Conservation (phyloP, 306 rosid species). For the Senna tora region DNA sequence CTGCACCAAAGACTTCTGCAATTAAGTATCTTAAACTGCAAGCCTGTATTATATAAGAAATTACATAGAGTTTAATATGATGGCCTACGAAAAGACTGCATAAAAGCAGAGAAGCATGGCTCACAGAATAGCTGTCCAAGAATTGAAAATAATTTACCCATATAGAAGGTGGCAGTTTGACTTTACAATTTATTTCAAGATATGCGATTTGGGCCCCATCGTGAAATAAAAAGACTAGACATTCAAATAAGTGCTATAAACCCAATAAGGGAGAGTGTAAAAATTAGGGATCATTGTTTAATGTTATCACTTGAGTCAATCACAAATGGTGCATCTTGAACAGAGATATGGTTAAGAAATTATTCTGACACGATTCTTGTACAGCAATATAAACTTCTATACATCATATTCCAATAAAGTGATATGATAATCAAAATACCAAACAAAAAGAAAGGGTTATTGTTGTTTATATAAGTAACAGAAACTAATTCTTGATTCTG, state of each 20-base stretch:
- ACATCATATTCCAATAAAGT: neutral
- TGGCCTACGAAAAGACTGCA: neutral
- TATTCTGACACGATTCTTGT: conserved; percentile 2
- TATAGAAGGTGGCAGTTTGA: neutral
- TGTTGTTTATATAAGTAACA: neutral
- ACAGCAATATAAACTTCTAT: neutral
- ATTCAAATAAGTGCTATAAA: conserved; percentile 11
- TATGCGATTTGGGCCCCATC: neutral
- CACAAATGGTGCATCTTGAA: neutral
- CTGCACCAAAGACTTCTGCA: conserved; percentile 47
- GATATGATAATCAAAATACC: neutral
- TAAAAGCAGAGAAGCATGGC: neutral
- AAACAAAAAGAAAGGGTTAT: neutral
- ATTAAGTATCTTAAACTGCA: conserved; percentile 29
- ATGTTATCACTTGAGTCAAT: conserved; percentile 2
- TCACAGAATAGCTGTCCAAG: conserved; percentile 19
- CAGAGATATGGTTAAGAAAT: neutral
- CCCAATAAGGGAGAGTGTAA: conserved; percentile 12
- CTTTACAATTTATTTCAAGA: neutral
- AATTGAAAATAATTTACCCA: neutral
- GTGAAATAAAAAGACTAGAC: neutral
- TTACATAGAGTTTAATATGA: conserved; percentile 3
- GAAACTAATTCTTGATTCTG: neutral
- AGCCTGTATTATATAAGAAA: conserved; percentile 9
- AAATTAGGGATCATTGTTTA: neutral